Conservation (phyloP, 1,139 yeast genomes). For the Yamadazyma dushanensis region DNA sequence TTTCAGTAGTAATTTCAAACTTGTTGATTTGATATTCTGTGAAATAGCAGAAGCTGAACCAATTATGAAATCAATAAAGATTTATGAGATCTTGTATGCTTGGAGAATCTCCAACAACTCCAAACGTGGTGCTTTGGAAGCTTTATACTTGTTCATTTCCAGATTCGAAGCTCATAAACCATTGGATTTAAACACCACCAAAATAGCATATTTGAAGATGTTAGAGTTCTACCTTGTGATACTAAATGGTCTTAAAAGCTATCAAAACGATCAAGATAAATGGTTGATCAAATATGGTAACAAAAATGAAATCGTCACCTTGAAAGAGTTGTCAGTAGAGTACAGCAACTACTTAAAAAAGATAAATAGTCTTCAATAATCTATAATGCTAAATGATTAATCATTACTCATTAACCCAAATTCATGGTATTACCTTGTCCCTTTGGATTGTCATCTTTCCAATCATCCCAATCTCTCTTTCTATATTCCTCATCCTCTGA, state of each 20-base stretch:
- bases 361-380: not conserved
- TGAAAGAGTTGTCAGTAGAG: conserved; percentile 11
- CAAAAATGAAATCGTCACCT: conserved; percentile 11
- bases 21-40: conserved; percentile 41
- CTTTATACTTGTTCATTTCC: conserved; percentile 54
- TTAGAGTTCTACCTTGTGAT: conserved; percentile 49
- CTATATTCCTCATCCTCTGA: conserved; percentile 51
- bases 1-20: conserved; percentile 27
- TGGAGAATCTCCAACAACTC: conserved; percentile 44
- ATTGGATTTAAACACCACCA: conserved; percentile 23
- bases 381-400: not conserved
- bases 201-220: conserved; percentile 38
- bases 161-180: conserved; percentile 30
- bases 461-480: conserved; percentile 88
- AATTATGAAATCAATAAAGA: conserved; percentile 41
- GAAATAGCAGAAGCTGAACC: conserved; percentile 38
- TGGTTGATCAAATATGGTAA: conserved; percentile 46
- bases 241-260: conserved; percentile 48
- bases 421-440: conserved; percentile 92
- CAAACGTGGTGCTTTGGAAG: conserved; percentile 49
- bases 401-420: conserved; percentile 51
- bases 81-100: conserved; percentile 54
- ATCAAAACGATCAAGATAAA: conserved; percentile 47
- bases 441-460: conserved; percentile 80
- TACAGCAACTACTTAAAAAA: conserved; percentile 12